Evolutionary conservation across 2,329 filamentous ascomycete species (phyloP).

Genomic region (Gremmenia infestans): DNA sequence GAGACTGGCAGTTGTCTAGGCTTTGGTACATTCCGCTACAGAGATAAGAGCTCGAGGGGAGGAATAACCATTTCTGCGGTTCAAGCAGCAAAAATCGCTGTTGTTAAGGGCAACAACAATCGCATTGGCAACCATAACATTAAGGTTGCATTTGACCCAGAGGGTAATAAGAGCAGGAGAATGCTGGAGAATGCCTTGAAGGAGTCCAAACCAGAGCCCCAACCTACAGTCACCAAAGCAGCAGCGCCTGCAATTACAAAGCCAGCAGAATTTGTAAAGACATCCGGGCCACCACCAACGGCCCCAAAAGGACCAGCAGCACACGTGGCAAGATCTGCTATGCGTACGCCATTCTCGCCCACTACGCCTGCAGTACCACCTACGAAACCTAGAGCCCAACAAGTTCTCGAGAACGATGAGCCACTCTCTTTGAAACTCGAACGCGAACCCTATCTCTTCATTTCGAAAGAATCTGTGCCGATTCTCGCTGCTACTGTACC

Average conservation of each 20-base stretch:
- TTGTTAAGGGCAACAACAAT: conserved; percentile 70
- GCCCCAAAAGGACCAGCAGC: conserved; percentile 73
- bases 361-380: conserved; percentile 31
- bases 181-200: conserved; percentile 72
- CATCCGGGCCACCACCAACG: conserved; percentile 67
- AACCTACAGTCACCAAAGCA: conserved; percentile 10
- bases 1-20: conserved; percentile 91
- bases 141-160: conserved; percentile 81
- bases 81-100: conserved; percentile 75
- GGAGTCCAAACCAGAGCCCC: conserved; percentile 44
- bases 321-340: conserved; percentile 22
- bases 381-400: conserved; percentile 44
- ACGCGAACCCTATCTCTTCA: conserved; percentile 83
- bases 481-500: conserved; percentile 79
- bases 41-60: conserved; percentile 51
- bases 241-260: conserved; percentile 32
- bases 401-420: conserved; percentile 49
- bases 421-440: conserved; percentile 65
- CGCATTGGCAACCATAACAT: conserved; percentile 74
- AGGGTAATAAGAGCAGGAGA: conserved; percentile 74
- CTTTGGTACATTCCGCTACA: conserved; percentile 86
- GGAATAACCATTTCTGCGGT: conserved; percentile 58
- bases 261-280: conserved; percentile 37
- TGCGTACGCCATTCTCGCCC: conserved; percentile 21
- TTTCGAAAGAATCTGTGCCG: conserved; percentile 81